Conservation (phyloP, 352 stramenopile species). For the Pythium sp. region DNA sequence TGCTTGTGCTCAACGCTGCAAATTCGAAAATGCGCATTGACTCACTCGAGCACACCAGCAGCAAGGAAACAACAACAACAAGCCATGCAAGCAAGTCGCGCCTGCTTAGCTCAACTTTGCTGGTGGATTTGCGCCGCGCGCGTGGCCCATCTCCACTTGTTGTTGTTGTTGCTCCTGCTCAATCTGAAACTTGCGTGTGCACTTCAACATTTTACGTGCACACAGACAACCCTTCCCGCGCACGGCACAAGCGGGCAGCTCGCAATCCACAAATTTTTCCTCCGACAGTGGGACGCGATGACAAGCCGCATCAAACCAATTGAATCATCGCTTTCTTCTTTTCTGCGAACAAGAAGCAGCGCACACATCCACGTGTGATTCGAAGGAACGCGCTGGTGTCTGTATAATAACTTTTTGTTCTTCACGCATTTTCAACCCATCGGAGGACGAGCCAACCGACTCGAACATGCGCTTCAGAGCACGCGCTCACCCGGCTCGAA, state of each 20-base stretch:
- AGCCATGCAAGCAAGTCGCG: background rate
- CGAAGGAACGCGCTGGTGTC: background rate
- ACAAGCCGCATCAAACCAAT: constrained; percentile 10
- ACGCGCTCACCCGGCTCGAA: constrained; percentile 3
- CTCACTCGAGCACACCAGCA: background rate
- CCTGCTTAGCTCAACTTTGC: background rate
- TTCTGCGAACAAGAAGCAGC: background rate
- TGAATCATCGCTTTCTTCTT: background rate
- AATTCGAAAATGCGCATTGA: constrained; percentile 15
- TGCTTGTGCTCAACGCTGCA: constrained; percentile 22
- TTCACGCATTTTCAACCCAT: constrained; percentile 10
- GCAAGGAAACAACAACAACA: background rate
- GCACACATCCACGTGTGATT: background rate
- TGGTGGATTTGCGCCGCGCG: background rate
- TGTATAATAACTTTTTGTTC: background rate
- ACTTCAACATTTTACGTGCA: constrained; percentile 11
- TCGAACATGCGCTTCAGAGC: constrained; percentile 3
- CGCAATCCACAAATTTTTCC: constrained; percentile 11
- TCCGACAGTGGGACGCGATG: constrained; percentile 12
- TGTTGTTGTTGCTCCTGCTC: background rate
- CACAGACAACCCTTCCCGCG: background rate
- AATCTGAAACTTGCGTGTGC: background rate
- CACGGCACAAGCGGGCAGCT: background rate
- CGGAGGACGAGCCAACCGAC: constrained; percentile 6
- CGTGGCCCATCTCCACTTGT: background rate